A percentile compares a stretch with the other conserved stretches of the same genome.
Evolutionary conservation across 176 grass and related monocot species (phyloP).

Genomic region (Alopecurus myosuroides): DNA sequence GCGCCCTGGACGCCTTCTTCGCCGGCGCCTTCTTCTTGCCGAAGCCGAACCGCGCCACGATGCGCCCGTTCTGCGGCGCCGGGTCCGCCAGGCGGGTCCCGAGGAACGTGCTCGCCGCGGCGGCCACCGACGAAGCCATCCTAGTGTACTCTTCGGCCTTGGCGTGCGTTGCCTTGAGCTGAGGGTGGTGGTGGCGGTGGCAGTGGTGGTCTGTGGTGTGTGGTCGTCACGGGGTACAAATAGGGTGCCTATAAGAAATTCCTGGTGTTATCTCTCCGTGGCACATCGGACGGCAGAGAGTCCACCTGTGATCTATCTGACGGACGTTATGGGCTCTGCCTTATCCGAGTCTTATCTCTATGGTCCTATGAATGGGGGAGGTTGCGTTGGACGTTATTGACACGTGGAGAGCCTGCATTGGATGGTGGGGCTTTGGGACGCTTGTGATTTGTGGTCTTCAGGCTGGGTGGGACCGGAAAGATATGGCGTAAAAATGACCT

Average conservation of each 20-base stretch:
- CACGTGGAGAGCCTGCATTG: conserved; percentile 47
- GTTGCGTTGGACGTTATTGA: conserved; percentile 10
- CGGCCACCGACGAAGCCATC: conserved; percentile 71
- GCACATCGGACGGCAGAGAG: conserved; percentile 35
- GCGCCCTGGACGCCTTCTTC: conserved; percentile 37
- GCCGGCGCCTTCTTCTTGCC: conserved; percentile 43
- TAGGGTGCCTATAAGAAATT: conserved; percentile 46
- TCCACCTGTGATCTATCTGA: conserved; percentile 71
- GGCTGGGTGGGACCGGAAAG: conserved; percentile 4
- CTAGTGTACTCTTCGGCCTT: background rate
- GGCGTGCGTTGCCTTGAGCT: background rate
- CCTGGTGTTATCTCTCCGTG: conserved; percentile 51
- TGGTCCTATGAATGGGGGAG: conserved; percentile 25
- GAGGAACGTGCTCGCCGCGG: conserved; percentile 77
- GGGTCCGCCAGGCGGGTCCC: conserved; percentile 64
- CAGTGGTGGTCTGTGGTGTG: conserved; percentile 14
- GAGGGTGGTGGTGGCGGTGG: background rate
- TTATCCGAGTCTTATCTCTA: conserved; percentile 85
- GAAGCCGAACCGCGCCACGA: conserved; percentile 70
- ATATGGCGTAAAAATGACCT: conserved; percentile 48
- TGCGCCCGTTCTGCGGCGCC: conserved; percentile 46
- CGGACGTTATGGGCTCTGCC: conserved; percentile 32
- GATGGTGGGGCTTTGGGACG: background rate
- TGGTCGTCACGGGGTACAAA: conserved; percentile 37
- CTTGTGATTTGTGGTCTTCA: conserved; percentile 27